These are phyloP conservation scores for Puccinia hordei DNA, from an alignment of 1,284 basidiomycete genomes.

Conservation along the genomic window DNA sequence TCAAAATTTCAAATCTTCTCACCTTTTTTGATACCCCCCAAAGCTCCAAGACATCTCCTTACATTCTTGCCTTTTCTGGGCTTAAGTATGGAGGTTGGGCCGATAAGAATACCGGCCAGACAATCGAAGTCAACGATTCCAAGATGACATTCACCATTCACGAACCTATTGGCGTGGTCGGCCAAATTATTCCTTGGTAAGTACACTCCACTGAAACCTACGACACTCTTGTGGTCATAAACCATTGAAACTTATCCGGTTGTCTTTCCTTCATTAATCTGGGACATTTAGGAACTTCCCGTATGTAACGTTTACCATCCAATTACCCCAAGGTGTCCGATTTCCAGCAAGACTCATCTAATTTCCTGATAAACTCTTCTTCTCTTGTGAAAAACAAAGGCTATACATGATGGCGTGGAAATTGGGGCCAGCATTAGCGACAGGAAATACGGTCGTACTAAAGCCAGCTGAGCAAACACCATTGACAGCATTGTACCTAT, in stretches of 20 bases:
- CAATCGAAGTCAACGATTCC: constrained; percentile 76
- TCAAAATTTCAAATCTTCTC: neutral
- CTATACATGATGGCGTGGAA: constrained; percentile 78
- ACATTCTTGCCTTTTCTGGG: neutral
- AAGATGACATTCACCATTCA: constrained; percentile 82
- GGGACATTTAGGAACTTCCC: constrained; percentile 32
- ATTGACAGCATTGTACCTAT: constrained; percentile 66
- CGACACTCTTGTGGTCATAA: too few relatives aligned
- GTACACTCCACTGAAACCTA: constrained; percentile 1
- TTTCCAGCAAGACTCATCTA: neutral
- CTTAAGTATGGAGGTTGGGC: constrained; percentile 68
- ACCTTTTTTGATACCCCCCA: neutral
- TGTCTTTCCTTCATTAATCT: neutral
- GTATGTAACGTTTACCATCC: neutral
- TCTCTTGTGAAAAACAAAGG: constrained; percentile 54
- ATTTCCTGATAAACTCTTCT: constrained; percentile 62
- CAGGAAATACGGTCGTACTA: constrained; percentile 77
- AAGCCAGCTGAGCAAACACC: constrained; percentile 92
- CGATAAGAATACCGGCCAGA: constrained; percentile 83
- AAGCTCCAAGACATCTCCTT: neutral
- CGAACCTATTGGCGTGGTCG: constrained; percentile 92
- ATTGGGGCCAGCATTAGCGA: constrained; percentile 78
- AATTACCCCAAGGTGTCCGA: neutral
- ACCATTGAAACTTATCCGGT: constrained; percentile 55
- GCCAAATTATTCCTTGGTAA: constrained; percentile 72